Percentiles rank a stretch among this genome's conserved stretches.
Evolutionary conservation across 305 asterid species (phyloP).

Genomic region (Withania somnifera): DNA sequence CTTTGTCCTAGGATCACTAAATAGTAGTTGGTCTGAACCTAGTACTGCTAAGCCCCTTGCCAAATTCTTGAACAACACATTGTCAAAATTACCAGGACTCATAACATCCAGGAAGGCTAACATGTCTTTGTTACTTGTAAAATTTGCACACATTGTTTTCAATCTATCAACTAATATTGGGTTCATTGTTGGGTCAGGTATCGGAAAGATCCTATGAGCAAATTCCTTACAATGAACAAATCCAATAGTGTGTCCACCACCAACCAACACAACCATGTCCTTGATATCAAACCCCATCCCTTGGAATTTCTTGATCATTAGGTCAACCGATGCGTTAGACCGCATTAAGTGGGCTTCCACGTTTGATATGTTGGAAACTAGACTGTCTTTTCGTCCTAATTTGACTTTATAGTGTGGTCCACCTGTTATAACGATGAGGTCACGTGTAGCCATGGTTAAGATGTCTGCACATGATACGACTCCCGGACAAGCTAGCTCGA

Average conservation of each 20-base stretch:
- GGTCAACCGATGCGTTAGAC: neutral
- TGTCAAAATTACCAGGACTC: constrained; percentile 25
- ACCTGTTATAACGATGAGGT: constrained; percentile 7
- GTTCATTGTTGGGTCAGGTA: constrained; percentile 9
- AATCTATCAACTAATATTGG: constrained; percentile 14
- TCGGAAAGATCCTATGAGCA: constrained; percentile 5
- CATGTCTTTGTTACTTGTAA: constrained; percentile 22
- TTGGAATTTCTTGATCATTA: constrained; percentile 5
- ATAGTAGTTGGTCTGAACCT: constrained; percentile 14
- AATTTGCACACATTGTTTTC: constrained; percentile 16
- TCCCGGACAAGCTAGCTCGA: constrained; percentile 25
- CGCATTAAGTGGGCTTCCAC: constrained; percentile 10
- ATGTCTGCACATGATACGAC: constrained; percentile 23
- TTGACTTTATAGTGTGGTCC: constrained; percentile 14
- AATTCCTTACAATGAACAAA: constrained; percentile 24
- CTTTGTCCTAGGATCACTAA: constrained; percentile 17
- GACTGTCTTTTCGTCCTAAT: constrained; percentile 14
- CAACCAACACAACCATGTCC: constrained; percentile 30
- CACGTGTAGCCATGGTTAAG: constrained; percentile 9
- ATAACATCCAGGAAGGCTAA: constrained; percentile 23
- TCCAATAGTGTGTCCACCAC: constrained; percentile 27
- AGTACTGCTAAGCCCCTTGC: constrained; percentile 17
- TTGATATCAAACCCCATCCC: constrained; percentile 9
- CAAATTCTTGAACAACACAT: constrained; percentile 16
- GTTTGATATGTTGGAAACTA: neutral